Percentiles rank a stretch among this genome's conserved stretches.
phyloP scores from a whole-genome alignment of 2,329 filamentous ascomycete genomes.

The Fusarium sp. region DNA sequence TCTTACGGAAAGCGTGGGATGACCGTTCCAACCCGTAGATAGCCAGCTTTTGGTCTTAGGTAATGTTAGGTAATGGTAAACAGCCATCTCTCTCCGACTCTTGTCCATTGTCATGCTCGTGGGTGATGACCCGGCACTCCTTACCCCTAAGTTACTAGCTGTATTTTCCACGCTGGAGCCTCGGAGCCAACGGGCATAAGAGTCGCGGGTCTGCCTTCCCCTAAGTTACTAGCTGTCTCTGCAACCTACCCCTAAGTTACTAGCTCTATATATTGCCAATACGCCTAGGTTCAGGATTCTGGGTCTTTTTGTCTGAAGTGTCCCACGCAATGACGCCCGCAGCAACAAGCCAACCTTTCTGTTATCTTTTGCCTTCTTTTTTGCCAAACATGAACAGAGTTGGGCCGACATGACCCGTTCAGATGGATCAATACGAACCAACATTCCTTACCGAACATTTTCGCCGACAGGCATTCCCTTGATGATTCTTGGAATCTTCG shows the following conservation, averaged over 20 bases:
- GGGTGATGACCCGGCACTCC: conserved; percentile 37
- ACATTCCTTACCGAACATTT: conserved; percentile 17
- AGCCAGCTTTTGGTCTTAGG: conserved; percentile 44
- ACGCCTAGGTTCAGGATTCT: conserved; percentile 23
- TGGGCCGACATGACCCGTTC: conserved; percentile 14
- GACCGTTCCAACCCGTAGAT: conserved; percentile 41
- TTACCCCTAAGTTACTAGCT: conserved; percentile 48
- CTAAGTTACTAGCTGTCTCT: conserved; percentile 45
- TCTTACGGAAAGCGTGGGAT: conserved; percentile 42
- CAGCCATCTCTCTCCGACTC: conserved; percentile 1
- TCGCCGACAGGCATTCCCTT: background rate
- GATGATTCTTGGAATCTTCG: background rate
- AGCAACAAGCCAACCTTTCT: conserved; percentile 3
- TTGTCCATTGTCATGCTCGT: conserved; percentile 28
- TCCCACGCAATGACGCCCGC: conserved; percentile 39
- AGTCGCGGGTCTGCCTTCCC: conserved; percentile 45
- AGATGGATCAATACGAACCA: conserved; percentile 8
- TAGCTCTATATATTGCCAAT: conserved; percentile 26
- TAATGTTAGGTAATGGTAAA: conserved; percentile 48
- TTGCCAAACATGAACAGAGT: conserved; percentile 5
- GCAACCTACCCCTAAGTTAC: conserved; percentile 43
- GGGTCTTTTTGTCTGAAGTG: conserved; percentile 8
- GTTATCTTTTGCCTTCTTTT: conserved; percentile 16
- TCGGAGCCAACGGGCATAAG: conserved; percentile 42
- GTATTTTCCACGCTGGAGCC: conserved; percentile 38